A percentile compares a stretch with the other conserved stretches of the same genome.
phyloP scores from a whole-genome alignment of 371 early-diverging fungal genomes.

The Sporodiniella umbellata region DNA sequence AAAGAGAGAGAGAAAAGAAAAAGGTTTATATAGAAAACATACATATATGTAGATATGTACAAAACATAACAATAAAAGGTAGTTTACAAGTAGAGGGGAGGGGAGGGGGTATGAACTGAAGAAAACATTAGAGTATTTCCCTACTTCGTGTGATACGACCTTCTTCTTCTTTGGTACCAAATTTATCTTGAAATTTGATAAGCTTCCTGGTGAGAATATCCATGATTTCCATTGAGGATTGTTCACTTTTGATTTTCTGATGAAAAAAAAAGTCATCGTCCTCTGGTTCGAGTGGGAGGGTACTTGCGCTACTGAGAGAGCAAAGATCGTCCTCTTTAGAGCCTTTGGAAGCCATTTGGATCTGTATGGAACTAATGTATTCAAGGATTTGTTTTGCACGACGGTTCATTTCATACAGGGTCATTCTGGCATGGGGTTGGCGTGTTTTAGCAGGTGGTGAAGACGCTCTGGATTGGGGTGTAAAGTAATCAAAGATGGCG shows the following conservation, averaged over 20 bases:
- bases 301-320: slow-evolving; percentile 33
- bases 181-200: slow-evolving; percentile 40
- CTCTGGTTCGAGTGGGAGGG: slow-evolving; percentile 10
- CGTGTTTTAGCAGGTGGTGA: slow-evolving; percentile 47
- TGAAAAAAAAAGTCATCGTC: slow-evolving; percentile 21
- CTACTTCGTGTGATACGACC: slow-evolving; percentile 24
- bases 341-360: slow-evolving; percentile 44
- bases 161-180: slow-evolving; percentile 29
- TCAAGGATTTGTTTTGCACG: slow-evolving; percentile 58
- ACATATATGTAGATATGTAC: neutral
- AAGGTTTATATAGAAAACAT: neutral
- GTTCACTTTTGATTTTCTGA: slow-evolving; percentile 7
- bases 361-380: slow-evolving; percentile 53
- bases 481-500: slow-evolving; percentile 21
- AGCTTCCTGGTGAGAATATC: slow-evolving; percentile 40
- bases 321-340: slow-evolving; percentile 1
- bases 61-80: neutral
- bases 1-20: neutral
- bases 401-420: slow-evolving; percentile 55
- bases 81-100: neutral
- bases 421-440: slow-evolving; percentile 44
- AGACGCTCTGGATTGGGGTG: slow-evolving; percentile 18
- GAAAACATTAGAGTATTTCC: slow-evolving; percentile 4
- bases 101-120: neutral
- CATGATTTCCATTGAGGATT: slow-evolving; percentile 43